A percentile compares a stretch with the other conserved stretches of the same genome.
Conservation (phyloP, 306 rosid species). For the Biancaea sappan region DNA sequence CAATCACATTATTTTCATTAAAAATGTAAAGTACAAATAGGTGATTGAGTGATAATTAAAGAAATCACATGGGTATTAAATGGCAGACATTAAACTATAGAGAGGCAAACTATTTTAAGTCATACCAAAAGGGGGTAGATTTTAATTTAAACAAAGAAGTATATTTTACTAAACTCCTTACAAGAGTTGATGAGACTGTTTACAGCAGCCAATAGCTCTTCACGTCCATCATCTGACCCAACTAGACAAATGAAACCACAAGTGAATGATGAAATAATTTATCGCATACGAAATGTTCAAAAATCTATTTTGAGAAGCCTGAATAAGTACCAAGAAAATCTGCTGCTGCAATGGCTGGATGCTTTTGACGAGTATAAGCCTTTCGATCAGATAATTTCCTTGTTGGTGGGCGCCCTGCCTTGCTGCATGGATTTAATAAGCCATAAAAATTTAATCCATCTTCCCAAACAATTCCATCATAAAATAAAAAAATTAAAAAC, state of each 20-base stretch:
- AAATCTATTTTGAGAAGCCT: slow-evolving; percentile 20
- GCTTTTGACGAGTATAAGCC: slow-evolving; percentile 89
- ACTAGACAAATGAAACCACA: slow-evolving; percentile 53
- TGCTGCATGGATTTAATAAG: slow-evolving; percentile 58
- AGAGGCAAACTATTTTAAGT: background rate
- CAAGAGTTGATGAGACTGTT: slow-evolving; percentile 75
- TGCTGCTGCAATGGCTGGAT: slow-evolving; percentile 62
- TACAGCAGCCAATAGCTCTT: slow-evolving; percentile 89
- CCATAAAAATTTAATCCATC: slow-evolving; percentile 36
- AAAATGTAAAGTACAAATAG: too few relatives aligned
- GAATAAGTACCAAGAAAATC: slow-evolving; percentile 79
- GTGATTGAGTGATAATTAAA: too few relatives aligned
- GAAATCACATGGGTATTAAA: background rate
- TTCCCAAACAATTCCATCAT: slow-evolving; percentile 22
- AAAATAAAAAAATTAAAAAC: background rate
- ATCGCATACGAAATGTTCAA: slow-evolving; percentile 10
- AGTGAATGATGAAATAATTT: slow-evolving; percentile 40
- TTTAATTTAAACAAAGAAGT: background rate
- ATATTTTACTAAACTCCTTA: slow-evolving; percentile 42
- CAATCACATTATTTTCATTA: background rate
- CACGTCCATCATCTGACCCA: slow-evolving; percentile 92
- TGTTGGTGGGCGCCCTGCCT: slow-evolving; percentile 90
- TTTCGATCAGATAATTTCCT: slow-evolving; percentile 86
- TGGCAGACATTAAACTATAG: background rate
- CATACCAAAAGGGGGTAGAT: background rate